Conservation (phyloP, 2,329 filamentous ascomycete species). For the Colletotrichum sp. region DNA sequence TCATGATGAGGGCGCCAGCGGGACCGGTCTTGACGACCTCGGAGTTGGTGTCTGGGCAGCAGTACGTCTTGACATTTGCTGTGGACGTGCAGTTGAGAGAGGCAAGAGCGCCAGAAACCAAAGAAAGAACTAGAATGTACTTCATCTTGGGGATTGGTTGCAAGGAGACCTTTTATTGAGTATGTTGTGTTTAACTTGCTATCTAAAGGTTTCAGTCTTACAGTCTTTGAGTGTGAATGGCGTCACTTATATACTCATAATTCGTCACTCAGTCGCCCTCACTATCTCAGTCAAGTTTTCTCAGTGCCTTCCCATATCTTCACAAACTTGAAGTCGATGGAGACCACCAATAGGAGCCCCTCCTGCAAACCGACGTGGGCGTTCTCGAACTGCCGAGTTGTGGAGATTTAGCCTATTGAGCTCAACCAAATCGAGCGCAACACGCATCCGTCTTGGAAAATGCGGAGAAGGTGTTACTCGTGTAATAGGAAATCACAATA, state of each 20-base stretch:
- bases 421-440: background rate
- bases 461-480: background rate
- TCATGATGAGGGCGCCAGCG: constrained; percentile 13
- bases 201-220: background rate
- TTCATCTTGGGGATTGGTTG: background rate
- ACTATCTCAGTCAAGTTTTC: background rate
- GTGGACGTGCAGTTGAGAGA: constrained; percentile 23
- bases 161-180: rapidly evolving
- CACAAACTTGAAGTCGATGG: rapidly evolving
- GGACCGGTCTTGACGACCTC: constrained; percentile 22
- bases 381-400: background rate
- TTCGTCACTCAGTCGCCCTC: background rate
- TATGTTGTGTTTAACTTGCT: background rate
- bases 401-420: constrained; percentile 2
- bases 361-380: background rate
- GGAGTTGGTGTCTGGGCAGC: constrained; percentile 19
- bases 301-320: background rate
- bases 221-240: background rate
- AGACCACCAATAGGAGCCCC: background rate
- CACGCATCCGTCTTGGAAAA: background rate
- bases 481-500: background rate
- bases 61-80: constrained; percentile 19
- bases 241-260: background rate
- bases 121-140: background rate
- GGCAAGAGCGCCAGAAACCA: constrained; percentile 3